Evolutionary conservation across 2,329 filamentous ascomycete species (phyloP).

Genomic region (Diplodia scrobiculata): DNA sequence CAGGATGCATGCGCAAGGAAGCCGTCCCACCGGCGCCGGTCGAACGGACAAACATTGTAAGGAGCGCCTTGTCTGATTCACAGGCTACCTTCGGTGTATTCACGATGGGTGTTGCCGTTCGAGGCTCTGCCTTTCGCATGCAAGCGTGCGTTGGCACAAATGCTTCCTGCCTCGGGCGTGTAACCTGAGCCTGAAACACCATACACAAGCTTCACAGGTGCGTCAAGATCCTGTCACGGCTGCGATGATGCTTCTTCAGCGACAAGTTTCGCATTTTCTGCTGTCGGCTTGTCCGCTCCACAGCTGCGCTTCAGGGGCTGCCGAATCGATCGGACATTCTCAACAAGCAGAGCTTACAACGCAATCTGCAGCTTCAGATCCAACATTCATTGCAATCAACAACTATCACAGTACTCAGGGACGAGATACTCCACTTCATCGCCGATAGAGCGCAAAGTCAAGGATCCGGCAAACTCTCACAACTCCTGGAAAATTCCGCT

Average conservation of each 20-base stretch:
- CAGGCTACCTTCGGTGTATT: not conserved
- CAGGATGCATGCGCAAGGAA: not conserved
- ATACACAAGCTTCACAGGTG: not conserved
- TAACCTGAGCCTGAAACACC: slow-evolving; percentile 1
- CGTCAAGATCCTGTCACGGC: not conserved
- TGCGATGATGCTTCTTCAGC: not conserved
- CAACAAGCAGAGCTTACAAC: not conserved
- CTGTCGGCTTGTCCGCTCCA: not conserved
- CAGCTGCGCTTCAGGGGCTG: not conserved
- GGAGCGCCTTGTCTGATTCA: not conserved
- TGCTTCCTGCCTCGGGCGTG: not conserved
- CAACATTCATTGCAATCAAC: not conserved
- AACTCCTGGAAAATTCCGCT: not conserved
- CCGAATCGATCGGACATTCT: not conserved
- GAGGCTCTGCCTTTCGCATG: not conserved
- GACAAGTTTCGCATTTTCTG: not conserved
- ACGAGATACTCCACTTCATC: not conserved
- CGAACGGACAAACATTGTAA: not conserved
- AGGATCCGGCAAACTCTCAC: not conserved
- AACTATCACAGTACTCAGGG: not conserved
- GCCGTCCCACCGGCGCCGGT: not conserved
- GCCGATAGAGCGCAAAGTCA: not conserved
- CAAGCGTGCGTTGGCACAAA: not conserved
- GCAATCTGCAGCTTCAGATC: not conserved
- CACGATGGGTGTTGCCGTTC: not conserved